Evolutionary conservation across 345 rosid genomes (phyloP), one percentile per base, ranked within the genome.

Genomic region (Orychophragmus violaceus): DNA sequence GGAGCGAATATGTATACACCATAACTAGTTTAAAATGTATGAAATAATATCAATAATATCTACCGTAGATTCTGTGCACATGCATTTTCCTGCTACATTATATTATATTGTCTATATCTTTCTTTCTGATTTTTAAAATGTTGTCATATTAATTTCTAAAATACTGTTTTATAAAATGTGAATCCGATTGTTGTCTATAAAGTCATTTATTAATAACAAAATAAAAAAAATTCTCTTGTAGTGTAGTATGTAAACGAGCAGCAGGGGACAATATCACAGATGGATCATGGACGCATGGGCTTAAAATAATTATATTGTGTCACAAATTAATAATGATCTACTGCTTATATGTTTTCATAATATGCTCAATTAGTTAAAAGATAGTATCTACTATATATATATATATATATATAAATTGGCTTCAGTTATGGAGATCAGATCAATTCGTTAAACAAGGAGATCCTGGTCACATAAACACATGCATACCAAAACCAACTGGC

Each of bases 61-160:
- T 76, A 81, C 72, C 41, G 70, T 84, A 84, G 84, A 86, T 86
- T 86, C 67, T 45, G 73, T 74, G 71, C 87, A 84, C 84, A 79
- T 86, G 87, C 76, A 65, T 64, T 33, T 37, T 30, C 52, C 70
- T 64, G 76, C 64, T 64, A 45, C 76, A 63, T 12, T 63, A 69
- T 46, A 42, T 63, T 62, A 62, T 58, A 55, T 4, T 46, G 59
- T 57, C 52, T 36, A 45, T 45, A 11, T 41, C 19, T 30, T 44
- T 62, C 19, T 71, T 48, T 24, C 46, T 21, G 2, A 17, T 54
- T 62, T 18, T 45, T 32, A 5, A 36, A 33, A 36, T 29, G 27
- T 27, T 33, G 11, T 70, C 56, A 63, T 52, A 35, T 49, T 12
- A 46, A 50, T 60, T 42, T 18, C 12, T 27, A 21, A 49, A 27